Base-by-base conservation (phyloP, 257 asterid genomes). In the Ophiorrhiza pumila region DNA sequence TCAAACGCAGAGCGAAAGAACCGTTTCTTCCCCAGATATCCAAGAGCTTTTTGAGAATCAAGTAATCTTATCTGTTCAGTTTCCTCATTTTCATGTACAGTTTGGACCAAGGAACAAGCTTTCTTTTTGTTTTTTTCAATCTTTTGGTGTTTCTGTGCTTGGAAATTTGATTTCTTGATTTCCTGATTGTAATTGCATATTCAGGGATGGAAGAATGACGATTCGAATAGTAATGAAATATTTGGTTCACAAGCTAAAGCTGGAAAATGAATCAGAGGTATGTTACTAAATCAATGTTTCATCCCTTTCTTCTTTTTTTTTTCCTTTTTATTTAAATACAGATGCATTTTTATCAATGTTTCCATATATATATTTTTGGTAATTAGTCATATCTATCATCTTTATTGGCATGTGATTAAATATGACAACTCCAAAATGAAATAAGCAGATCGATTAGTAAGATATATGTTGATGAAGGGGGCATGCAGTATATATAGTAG, bases 211-310 rank as follows among this genome's bases (percentile, higher is more conserved):
- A 49, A 89, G 80, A 80, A 95, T 89, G 93, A 88, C 96, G 20
- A 81, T 95, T 67, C 85, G 92, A 70, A 71, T 95, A 72, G 97
- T 95, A 32, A 83, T 85, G 52, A 95, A 90, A 87, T 95, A 92
- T 80, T 83, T 95, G 81, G 97, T 81, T 71, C 90, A 82, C 71
- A 95, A 95, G 87, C 95, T 95, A 37, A 87, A 84, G 65, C 83
- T 92, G 85, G 93, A 87, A 77, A 83, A 80, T 65, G 99, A 95
- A 83, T 91, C 98, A 58, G 95, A 95, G 99, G 99, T 92, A 91
- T 57, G 90, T 74, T 67, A 12, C 22, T 22, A 14, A 42, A 71
- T 41, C 67, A 27, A 50, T 41, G 61, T 42, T 18, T n/a, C 43
- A 25, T 14, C 27, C 0, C 17, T 68, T 29, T 31, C 42, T 50